These are phyloP conservation scores for Phycomyces blakesleeanus DNA, from an alignment of 192 early-diverging fungal genomes.

Conservation along the genomic window DNA sequence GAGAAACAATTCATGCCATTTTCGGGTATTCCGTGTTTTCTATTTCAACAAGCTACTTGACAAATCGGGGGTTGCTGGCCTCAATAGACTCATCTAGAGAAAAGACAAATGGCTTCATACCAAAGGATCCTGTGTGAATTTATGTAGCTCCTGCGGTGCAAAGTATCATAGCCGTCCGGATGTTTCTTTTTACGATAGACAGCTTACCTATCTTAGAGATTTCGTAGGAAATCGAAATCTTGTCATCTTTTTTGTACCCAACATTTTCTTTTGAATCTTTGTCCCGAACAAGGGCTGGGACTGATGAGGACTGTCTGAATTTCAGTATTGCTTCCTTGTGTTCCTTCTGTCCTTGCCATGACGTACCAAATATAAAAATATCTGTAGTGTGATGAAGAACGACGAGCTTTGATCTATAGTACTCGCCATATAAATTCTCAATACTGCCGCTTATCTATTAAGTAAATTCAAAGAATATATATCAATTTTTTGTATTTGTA, in stretches of 20 bases:
- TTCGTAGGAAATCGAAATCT: constrained; percentile 45
- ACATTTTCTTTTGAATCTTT: constrained; percentile 50
- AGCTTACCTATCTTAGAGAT: constrained; percentile 50
- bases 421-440: constrained; percentile 56
- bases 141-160: constrained; percentile 63
- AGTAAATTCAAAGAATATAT: background rate
- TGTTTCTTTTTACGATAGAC: constrained; percentile 43
- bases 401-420: constrained; percentile 67
- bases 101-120: constrained; percentile 38
- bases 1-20: constrained; percentile 37
- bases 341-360: constrained; percentile 46
- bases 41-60: constrained; percentile 28
- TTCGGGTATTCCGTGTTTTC: constrained; percentile 30
- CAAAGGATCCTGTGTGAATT: constrained; percentile 51
- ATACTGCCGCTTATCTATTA: constrained; percentile 36
- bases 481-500: no score
- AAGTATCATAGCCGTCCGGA: constrained; percentile 43
- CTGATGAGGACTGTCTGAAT: constrained; percentile 42
- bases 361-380: constrained; percentile 39
- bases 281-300: constrained; percentile 61
- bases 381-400: constrained; percentile 49
- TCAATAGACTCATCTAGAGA: constrained; percentile 26
- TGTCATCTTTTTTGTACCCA: constrained; percentile 34
- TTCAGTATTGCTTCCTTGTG: constrained; percentile 54
- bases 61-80: constrained; percentile 28